phyloP scores from a whole-genome alignment of 495 filamentous ascomycete species.

The Neurospora sp. region DNA sequence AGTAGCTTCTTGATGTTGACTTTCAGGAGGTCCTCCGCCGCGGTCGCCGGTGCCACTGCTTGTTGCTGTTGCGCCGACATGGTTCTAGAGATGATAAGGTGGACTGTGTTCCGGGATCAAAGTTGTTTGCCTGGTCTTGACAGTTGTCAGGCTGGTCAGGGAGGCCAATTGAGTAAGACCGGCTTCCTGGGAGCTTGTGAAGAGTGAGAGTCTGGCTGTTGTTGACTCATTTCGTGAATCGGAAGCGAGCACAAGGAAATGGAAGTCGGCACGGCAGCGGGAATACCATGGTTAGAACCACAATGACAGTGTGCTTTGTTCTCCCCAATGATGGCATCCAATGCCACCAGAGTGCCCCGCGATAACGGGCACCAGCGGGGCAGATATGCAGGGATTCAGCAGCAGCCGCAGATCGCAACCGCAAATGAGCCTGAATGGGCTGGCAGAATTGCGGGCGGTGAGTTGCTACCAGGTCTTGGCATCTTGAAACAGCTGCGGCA shows the following conservation, averaged over 20 bases:
- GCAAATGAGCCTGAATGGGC: background rate
- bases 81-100: background rate
- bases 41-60: background rate
- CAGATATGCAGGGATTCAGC: slow-evolving; percentile 11
- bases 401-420: background rate
- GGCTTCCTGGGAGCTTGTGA: background rate
- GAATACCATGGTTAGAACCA: background rate
- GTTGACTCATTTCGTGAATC: slow-evolving; percentile 18
- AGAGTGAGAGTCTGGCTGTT: background rate
- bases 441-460: slow-evolving; percentile 20
- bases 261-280: background rate
- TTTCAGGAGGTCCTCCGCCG: slow-evolving; percentile 11
- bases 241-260: background rate
- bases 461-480: background rate
- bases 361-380: slow-evolving; percentile 12
- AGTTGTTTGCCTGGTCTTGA: background rate
- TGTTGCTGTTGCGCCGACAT: slow-evolving; percentile 1
- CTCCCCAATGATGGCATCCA: background rate
- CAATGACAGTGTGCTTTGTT: slow-evolving; percentile 1
- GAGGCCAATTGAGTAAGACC: background rate
- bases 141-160: background rate
- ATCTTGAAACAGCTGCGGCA: background rate
- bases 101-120: background rate
- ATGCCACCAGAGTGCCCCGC: slow-evolving; percentile 9
- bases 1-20: slow-evolving; percentile 75